Evolutionary conservation across 1,139 yeast species (phyloP).

Genomic region (Yamadazyma epiphylla): DNA sequence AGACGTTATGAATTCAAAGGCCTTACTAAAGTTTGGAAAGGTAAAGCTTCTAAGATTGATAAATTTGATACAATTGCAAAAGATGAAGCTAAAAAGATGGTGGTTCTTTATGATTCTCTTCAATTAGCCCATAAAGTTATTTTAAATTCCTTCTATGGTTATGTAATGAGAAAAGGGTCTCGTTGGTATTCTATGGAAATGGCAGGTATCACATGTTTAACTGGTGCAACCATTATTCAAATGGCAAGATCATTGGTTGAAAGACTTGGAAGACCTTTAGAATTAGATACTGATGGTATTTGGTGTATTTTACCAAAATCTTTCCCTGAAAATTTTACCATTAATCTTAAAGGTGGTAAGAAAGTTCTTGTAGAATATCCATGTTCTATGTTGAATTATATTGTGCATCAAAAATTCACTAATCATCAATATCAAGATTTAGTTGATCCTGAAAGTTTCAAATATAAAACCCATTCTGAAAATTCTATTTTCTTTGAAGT

Average conservation of each 20-base stretch:
- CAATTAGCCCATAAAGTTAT: conserved; percentile 97
- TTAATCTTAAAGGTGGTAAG: conserved; percentile 75
- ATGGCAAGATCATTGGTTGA: conserved; percentile 95
- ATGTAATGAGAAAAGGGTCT: conserved; percentile 98
- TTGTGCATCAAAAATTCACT: conserved; percentile 87
- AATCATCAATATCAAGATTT: conserved; percentile 92
- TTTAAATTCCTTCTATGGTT: conserved; percentile 94
- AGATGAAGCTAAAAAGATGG: conserved; percentile 92
- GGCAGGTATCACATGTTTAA: conserved; percentile 98
- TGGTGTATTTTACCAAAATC: conserved; percentile 96
- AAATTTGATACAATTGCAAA: conserved; percentile 52
- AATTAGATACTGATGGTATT: conserved; percentile 97
- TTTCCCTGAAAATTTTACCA: conserved; percentile 84
- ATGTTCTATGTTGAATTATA: conserved; percentile 91
- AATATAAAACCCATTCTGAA: conserved; percentile 77
- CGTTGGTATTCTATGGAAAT: conserved; percentile 99
- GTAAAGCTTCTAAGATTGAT: conserved; percentile 57
- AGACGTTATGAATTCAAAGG: conserved; percentile 96
- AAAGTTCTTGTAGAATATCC: conserved; percentile 81
- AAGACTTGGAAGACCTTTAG: conserved; percentile 90
- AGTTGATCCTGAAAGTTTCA: conserved; percentile 61
- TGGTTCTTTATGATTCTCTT: conserved; percentile 87
- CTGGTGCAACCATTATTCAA: conserved; percentile 97
- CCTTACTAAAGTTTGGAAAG: conserved; percentile 91
- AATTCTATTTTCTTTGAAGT: conserved; percentile 97